Base-by-base conservation (phyloP, 2,329 filamentous ascomycete genomes). In the Nannizzia gypsea region DNA sequence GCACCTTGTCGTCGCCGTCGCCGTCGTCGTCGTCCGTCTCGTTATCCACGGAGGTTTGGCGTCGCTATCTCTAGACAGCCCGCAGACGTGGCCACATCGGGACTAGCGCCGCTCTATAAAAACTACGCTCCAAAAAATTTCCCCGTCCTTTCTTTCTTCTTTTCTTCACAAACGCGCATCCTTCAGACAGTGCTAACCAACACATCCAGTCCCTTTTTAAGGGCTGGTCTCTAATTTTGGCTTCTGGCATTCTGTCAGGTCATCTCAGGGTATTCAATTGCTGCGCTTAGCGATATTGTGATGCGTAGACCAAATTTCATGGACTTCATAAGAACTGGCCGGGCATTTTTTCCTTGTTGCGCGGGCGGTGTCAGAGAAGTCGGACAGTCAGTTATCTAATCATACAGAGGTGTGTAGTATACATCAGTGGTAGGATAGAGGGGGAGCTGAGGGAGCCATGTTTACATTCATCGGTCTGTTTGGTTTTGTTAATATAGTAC, bases 181-280 rank as follows among this genome's bases (percentile, higher is more conserved):
- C 86, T 85, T 79, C 74, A 91, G 89, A 92, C 88, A 92, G 88
- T 91, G 83, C 88, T 87, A 82, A 80, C 80, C 85, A 85, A 84
- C 80, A 81, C 26, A 60, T 59, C 54, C 59, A 26, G 46, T 48
- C 46, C 15, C 58, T 56, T 59, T 42, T 59, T 36, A 48, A 46
- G 74, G 50, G 50, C 68, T 75, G 77, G 78, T 56, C 78, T 78
- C 73, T 78, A 74, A 73, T 78, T 76, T 46, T 20, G 52, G 15
- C 31, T 48, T 70, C 74, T 78, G 80, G 77, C 87, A 81, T 91
- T 88, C 83, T 90, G 87, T 80, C 77, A 79, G 71, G 77, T 75
- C 75, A 74, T 69, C 72, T 79, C 79, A 65, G 60, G 77, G 76
- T 69, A 76, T 74, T 77, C 75, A 74, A 76, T 88, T 86, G 84